Base-by-base conservation (phyloP, 192 early-diverging fungal species). In the Haplosporangium gracile region DNA sequence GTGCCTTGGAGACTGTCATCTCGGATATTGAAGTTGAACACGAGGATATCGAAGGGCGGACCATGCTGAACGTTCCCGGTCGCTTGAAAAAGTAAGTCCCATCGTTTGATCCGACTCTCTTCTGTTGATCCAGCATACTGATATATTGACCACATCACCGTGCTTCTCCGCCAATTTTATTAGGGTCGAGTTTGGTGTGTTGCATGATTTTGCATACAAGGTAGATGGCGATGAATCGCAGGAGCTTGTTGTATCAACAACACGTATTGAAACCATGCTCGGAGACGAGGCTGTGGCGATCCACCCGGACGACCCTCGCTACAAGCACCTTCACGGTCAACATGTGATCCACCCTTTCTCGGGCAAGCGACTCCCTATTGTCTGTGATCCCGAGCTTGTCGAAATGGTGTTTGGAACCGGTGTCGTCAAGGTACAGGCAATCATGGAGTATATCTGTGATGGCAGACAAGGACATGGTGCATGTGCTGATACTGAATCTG, bases 181-280 rank as follows among this genome's bases (percentile, higher is more conserved):
- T 91, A 97, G 97, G 81, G 96, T 98, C 69, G 96, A 98, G 87
- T 97, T 99, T 90, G 98, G 98, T 53, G 96, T 98, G 16, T 86
- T 99, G 70, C 96, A 98, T 77, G 91, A 93, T 29, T 94, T 99
- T 86, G 93, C 96, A 22, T 99, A 99, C 91, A 94, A 92, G 36
- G 80, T 99, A 39, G 96, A 96, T 39, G 89, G 95, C 70, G 92
- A 93, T 15, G 82, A 88, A 38, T 75, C 82, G 22, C 89, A 91
- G 72, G 89, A 94, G 47, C 90, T 99, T 43, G 92, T 95, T 53
- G 97, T 99, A 9, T 95, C 97, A 24, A 99, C 98, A n/a, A 99
- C 98, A 9, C 97, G 98, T 73, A 93, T 98, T 43, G 98, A 99
- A 82, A 99, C 98, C 5, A 98, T 99, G 95, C 92, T 99, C n/a